phyloP scores from a whole-genome alignment of 164 flowering plant genomes.

The Vitis amurensis region DNA sequence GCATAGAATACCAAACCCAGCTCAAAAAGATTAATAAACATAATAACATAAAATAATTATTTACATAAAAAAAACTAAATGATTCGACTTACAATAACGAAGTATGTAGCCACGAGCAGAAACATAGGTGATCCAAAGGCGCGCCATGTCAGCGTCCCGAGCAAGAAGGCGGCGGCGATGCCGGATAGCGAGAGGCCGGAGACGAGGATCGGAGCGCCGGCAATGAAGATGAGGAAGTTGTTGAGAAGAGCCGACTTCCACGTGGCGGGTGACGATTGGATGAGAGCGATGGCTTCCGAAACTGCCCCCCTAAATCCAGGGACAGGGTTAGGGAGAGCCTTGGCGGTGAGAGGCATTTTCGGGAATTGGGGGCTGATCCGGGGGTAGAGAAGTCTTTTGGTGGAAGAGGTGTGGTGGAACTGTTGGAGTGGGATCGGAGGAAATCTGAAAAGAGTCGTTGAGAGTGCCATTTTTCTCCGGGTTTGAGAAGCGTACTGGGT shows the following conservation, averaged over 20 bases:
- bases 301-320: constrained; percentile 26
- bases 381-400: not conserved
- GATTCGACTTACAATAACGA: constrained; percentile 63
- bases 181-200: constrained; percentile 77
- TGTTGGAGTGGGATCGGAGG: constrained; percentile 7
- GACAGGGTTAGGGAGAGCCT: constrained; percentile 9
- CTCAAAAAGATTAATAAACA: too few relatives aligned
- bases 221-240: constrained; percentile 65
- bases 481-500: too few relatives aligned
- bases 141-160: constrained; percentile 92
- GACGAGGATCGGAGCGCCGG: constrained; percentile 78
- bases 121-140: constrained; percentile 80
- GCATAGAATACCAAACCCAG: not conserved
- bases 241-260: constrained; percentile 73
- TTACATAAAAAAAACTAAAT: not conserved
- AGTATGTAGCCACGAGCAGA: constrained; percentile 80
- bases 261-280: constrained; percentile 70
- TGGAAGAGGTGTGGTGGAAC: not conserved
- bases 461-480: too few relatives aligned
- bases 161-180: constrained; percentile 77
- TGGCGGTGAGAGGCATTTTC: constrained; percentile 7
- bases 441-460: not conserved
- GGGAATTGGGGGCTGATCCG: not conserved
- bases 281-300: constrained; percentile 31
- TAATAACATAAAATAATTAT: not conserved